Conservation (phyloP, 2,329 filamentous ascomycete genomes). For the Arthroderma sp. region DNA sequence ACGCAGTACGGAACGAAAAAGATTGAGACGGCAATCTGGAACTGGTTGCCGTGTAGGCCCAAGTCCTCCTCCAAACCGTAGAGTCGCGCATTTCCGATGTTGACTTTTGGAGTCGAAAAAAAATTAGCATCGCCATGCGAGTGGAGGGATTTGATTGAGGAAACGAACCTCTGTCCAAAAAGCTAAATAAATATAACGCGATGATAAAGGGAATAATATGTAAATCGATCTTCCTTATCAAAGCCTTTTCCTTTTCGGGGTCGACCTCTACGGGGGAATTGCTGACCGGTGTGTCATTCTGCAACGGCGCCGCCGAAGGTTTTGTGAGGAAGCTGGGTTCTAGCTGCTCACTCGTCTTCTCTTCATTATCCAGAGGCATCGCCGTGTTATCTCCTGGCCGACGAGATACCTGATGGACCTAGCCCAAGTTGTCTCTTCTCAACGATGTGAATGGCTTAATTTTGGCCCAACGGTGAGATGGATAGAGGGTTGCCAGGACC, state of each 20-base stretch:
- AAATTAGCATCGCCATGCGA: neutral
- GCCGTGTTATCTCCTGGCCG: no score
- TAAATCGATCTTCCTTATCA: slow-evolving; percentile 29
- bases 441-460: no score
- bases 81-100: slow-evolving; percentile 58
- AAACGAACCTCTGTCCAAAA: slow-evolving; percentile 47
- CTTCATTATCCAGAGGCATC: neutral
- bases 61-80: slow-evolving; percentile 53
- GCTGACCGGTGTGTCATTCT: neutral
- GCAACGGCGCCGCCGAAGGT: neutral
- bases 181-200: slow-evolving; percentile 55
- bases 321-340: neutral
- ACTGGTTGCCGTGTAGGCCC: slow-evolving; percentile 49
- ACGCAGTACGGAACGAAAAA: slow-evolving; percentile 53
- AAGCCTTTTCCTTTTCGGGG: slow-evolving; percentile 16
- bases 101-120: slow-evolving; percentile 33
- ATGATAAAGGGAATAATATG: slow-evolving; percentile 31
- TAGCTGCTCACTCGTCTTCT: neutral
- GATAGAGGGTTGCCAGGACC: no score
- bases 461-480: no score
- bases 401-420: no score
- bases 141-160: neutral
- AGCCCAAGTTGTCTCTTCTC: no score
- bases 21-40: slow-evolving; percentile 54
- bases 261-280: slow-evolving; percentile 13